Percentiles rank a stretch among this genome's conserved stretches.
These are phyloP conservation scores for Phragmites australis DNA, from an alignment of 176 grass and related monocot species.

Conservation along the genomic window DNA sequence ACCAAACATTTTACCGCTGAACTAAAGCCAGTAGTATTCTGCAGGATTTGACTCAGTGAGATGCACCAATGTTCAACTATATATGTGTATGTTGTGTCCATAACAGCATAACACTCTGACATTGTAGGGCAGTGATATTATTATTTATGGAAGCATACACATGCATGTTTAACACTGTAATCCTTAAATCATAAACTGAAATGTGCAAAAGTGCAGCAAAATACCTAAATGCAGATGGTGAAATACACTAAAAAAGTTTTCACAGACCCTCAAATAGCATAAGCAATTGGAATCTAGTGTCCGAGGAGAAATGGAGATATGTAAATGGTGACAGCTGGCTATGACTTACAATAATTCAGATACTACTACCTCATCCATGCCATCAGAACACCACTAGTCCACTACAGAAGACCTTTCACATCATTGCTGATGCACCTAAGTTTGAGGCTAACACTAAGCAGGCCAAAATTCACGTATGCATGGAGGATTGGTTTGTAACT, in stretches of 20 bases:
- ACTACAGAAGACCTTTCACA: not conserved
- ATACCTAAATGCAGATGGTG: not conserved
- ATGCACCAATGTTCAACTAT: not conserved
- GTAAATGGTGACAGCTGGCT: not conserved
- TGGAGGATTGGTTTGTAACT: not conserved
- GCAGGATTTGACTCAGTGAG: not conserved
- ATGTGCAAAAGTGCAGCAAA: not conserved
- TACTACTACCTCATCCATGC: not conserved
- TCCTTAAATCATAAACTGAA: not conserved
- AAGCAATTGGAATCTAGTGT: not conserved
- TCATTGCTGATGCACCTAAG: not conserved
- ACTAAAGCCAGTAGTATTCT: not conserved
- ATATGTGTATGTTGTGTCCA: not conserved
- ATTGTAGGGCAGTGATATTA: not conserved
- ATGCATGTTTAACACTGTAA: not conserved
- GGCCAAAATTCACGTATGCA: not conserved
- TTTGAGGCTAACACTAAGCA: not conserved
- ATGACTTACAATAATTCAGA: not conserved
- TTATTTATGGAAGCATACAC: not conserved
- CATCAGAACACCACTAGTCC: not conserved
- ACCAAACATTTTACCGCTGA: slow-evolving; percentile 1
- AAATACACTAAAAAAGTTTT: not conserved
- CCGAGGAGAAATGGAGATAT: not conserved
- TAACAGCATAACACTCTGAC: not conserved
- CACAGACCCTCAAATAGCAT: not conserved